A percentile compares a stretch with the other conserved stretches of the same genome.
These are phyloP conservation scores for Fennellomyces sp. DNA, from an alignment of 371 early-diverging fungal genomes.

Conservation along the genomic window DNA sequence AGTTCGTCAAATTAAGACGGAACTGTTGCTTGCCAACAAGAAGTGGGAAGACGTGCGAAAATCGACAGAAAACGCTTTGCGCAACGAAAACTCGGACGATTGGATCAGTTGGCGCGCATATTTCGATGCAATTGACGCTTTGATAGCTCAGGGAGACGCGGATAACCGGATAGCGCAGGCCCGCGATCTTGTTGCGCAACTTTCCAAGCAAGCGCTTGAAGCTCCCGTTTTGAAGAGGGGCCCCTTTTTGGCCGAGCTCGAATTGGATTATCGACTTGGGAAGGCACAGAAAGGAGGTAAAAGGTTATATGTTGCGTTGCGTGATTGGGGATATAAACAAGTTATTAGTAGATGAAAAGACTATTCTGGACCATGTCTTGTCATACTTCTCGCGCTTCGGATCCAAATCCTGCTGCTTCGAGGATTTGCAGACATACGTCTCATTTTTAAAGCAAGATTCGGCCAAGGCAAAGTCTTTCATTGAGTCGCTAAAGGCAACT, in stretches of 20 bases:
- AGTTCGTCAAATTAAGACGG: constrained; percentile 62
- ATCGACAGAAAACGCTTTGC: constrained; percentile 42
- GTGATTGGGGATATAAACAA: not conserved
- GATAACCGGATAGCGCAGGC: constrained; percentile 36
- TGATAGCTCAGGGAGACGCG: constrained; percentile 15
- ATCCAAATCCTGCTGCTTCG: constrained; percentile 73
- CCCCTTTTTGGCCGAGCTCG: constrained; percentile 77
- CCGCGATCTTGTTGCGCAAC: constrained; percentile 35
- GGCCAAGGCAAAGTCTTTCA: constrained; percentile 32
- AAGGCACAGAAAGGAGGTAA: constrained; percentile 25
- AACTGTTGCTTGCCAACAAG: constrained; percentile 49
- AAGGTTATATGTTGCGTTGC: not conserved
- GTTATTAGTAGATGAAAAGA: constrained; percentile 28
- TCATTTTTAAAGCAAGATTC: constrained; percentile 25
- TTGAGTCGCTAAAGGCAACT: constrained; percentile 34
- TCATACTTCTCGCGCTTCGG: constrained; percentile 72
- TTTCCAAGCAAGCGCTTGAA: constrained; percentile 35
- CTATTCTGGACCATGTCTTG: constrained; percentile 46
- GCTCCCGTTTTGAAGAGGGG: constrained; percentile 61
- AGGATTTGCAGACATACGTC: constrained; percentile 74
- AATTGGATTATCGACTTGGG: constrained; percentile 50
- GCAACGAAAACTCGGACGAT: constrained; percentile 65
- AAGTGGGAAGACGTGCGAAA: constrained; percentile 47
- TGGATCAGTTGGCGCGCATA: constrained; percentile 71
- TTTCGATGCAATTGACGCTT: constrained; percentile 58